Evolutionary conservation across 345 rosid genomes (phyloP), one percentile per base, ranked within the genome.

Genomic region (Excoecaria agallocha): DNA sequence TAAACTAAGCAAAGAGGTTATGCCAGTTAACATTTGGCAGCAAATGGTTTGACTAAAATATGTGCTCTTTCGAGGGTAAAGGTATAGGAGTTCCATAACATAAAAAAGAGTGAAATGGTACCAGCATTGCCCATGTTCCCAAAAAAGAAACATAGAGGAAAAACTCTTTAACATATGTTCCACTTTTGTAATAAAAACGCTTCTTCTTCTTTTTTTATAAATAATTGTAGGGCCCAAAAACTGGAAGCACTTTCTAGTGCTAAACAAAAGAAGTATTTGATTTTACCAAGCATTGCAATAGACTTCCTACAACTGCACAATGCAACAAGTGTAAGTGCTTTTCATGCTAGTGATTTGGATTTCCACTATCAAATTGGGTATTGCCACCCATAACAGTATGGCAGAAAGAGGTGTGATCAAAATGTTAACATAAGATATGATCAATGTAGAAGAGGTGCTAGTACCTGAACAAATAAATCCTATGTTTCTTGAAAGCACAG

Each of bases 381-480:
- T 11, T 16, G 49, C 16, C 58, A 71, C 55, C 30, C 8, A n/a
- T 49, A 63, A 19, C n/a, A 43, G 30, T 37, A 61, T 54, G 54
- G 9, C 15, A 64, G 54, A 12, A 48, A 49, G 10, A 6, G 48
- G 1, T 43, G 10, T 43, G 5, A 43, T 43, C 1, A 43, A 43
- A 43, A 59, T 12, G 35, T 16, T 0, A 67, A 22, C 30, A 68
- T 17, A 24, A 61, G 35, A 51, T 20, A 22, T 30, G 12, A 48
- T 52, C 39, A 43, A 60, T 69, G 20, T 19, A 25, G 64, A n/a
- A 22, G 1, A 30, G 2, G 30, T 30, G 30, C 30, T 30, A 1
- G 12, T 78, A 92, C 97, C 98, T 95, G 92, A 91, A 95, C 77
- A 93, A 82, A 85, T 90, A 95, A 82, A 95, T 90, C 77, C 99